Percentiles rank a stretch among this genome's conserved stretches.
Evolutionary conservation across 2,329 filamentous ascomycete genomes (phyloP).

Genomic region (Fusarium sp.): DNA sequence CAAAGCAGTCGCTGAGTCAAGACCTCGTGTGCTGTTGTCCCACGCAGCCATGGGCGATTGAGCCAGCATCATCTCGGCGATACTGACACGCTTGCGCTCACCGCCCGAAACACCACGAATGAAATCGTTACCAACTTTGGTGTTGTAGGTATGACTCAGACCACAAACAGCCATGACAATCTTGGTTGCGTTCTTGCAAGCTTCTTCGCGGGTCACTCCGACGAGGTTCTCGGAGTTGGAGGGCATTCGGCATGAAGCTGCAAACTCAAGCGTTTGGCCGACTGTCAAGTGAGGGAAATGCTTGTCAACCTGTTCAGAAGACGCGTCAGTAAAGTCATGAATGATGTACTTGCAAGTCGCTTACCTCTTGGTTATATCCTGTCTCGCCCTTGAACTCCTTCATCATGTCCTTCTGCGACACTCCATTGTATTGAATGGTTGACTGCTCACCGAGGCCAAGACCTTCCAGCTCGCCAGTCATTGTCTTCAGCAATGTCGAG

Average conservation of each 20-base stretch:
- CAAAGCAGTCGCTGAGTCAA: constrained; percentile 79
- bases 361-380: constrained; percentile 79
- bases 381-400: constrained; percentile 73
- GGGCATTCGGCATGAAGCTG: constrained; percentile 75
- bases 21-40: constrained; percentile 80
- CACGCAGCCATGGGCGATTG: constrained; percentile 68
- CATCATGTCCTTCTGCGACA: constrained; percentile 64
- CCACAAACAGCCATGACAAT: constrained; percentile 79
- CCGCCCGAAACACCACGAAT: constrained; percentile 78
- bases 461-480: constrained; percentile 55
- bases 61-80: constrained; percentile 80
- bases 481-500: constrained; percentile 24
- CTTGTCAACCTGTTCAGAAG: constrained; percentile 65
- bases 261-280: constrained; percentile 79
- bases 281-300: constrained; percentile 85
- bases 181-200: constrained; percentile 70
- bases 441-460: constrained; percentile 64
- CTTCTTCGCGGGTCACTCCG: constrained; percentile 70
- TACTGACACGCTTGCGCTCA: constrained; percentile 83
- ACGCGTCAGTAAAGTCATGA: neutral
- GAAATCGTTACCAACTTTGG: constrained; percentile 80
- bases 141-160: constrained; percentile 77
- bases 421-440: constrained; percentile 72
- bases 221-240: constrained; percentile 66
- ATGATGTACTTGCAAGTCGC: neutral